A percentile compares a stretch with the other conserved stretches of the same genome.
Conservation (phyloP, 495 filamentous ascomycete genomes). For the Pyrenopolyporus hunteri region DNA sequence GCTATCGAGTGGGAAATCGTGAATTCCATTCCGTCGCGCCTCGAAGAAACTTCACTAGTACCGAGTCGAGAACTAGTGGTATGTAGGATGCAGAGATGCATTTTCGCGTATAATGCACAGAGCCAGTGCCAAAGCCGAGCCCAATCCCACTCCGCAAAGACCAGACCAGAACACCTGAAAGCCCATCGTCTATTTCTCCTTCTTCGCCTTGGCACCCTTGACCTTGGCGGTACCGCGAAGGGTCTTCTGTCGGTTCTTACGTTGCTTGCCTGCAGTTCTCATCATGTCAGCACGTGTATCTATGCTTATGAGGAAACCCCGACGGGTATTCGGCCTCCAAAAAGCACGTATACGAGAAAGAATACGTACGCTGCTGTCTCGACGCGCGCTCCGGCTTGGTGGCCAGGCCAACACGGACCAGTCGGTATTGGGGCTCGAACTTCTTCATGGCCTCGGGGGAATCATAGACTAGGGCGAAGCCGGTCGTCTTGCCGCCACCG, state of each 20-base stretch:
- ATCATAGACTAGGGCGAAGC: conserved; percentile 99
- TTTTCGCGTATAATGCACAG: conserved; percentile 36
- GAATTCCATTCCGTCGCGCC: conserved; percentile 37
- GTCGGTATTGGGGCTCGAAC: conserved; percentile 98
- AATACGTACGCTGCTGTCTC: conserved; percentile 97
- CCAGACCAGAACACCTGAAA: conserved; percentile 38
- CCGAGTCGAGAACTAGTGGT: conserved; percentile 25
- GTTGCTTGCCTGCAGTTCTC: conserved; percentile 85
- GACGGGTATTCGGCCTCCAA: no score
- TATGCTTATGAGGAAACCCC: neutral
- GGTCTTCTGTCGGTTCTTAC: conserved; percentile 99
- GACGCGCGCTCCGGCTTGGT: conserved; percentile 93
- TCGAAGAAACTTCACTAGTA: conserved; percentile 30
- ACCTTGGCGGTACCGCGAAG: conserved; percentile 93
- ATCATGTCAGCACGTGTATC: conserved; percentile 43
- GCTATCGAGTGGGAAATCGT: conserved; percentile 39
- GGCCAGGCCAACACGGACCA: conserved; percentile 88
- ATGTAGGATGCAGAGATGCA: conserved; percentile 37
- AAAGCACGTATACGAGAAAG: neutral
- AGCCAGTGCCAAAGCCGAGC: conserved; percentile 37
- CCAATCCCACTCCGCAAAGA: conserved; percentile 34
- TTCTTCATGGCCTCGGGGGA: conserved; percentile 97
- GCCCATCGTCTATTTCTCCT: conserved; percentile 54
- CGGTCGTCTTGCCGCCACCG: conserved; percentile 99
- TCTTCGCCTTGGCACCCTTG: conserved; percentile 83